A percentile compares a stretch with the other conserved stretches of the same genome.
These are phyloP conservation scores for Obelidium mucronatum DNA, from an alignment of 192 early-diverging fungal species.

Conservation along the genomic window DNA sequence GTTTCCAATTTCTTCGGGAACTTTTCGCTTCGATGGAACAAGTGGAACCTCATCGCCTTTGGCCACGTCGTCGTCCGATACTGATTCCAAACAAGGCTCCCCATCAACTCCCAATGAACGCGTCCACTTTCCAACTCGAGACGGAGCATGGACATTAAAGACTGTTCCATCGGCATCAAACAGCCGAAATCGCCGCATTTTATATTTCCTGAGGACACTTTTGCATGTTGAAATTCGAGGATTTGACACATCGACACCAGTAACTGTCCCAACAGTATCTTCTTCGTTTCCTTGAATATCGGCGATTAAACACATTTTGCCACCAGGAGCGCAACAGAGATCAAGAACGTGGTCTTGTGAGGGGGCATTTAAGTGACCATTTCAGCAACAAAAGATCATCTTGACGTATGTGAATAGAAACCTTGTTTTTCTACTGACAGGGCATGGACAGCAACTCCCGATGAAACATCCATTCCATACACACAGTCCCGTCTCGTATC, in stretches of 20 bases:
- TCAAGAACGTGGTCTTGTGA: constrained; percentile 84
- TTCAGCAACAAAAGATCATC: too few species aligned
- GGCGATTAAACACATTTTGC: constrained; percentile 83
- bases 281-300: constrained; percentile 60
- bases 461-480: constrained; percentile 84
- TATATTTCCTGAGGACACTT: constrained; percentile 75
- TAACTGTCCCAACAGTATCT: constrained; percentile 68
- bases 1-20: not conserved
- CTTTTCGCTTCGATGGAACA: not conserved
- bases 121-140: constrained; percentile 34
- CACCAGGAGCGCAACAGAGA: constrained; percentile 87
- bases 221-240: constrained; percentile 80
- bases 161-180: constrained; percentile 84
- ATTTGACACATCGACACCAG: constrained; percentile 86
- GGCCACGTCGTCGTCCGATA: not conserved
- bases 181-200: constrained; percentile 63
- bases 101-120: constrained; percentile 5
- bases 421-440: constrained; percentile 68
- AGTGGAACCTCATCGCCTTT: not conserved
- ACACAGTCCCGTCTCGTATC: constrained; percentile 46
- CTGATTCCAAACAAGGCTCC: not conserved
- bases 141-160: constrained; percentile 79
- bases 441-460: constrained; percentile 83
- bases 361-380: not conserved
- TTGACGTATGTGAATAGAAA: too few species aligned